A percentile compares a stretch with the other conserved stretches of the same genome.
Conservation (phyloP, 2,329 filamentous ascomycete genomes). For the Cercospora brassicicola region DNA sequence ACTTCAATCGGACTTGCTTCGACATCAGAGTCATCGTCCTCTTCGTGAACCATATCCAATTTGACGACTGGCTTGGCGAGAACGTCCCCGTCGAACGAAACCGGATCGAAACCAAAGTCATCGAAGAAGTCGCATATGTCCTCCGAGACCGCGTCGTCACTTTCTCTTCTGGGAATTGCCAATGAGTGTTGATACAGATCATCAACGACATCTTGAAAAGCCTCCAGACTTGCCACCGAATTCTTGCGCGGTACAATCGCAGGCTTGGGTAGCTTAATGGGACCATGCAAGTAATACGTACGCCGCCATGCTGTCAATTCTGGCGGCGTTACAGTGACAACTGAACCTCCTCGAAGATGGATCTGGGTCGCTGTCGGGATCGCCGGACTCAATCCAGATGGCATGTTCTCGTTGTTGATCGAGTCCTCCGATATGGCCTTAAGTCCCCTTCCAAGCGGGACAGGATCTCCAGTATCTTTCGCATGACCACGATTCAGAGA, state of each 20-base stretch:
- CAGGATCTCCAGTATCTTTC: neutral
- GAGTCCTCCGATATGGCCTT: constrained; percentile 29
- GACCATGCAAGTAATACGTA: constrained; percentile 45
- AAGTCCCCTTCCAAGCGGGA: constrained; percentile 5
- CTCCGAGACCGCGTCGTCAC: constrained; percentile 42
- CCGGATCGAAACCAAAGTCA: constrained; percentile 41
- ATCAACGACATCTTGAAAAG: constrained; percentile 41
- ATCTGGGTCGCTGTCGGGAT: constrained; percentile 35
- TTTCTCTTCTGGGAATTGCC: constrained; percentile 33
- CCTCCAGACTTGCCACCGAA: constrained; percentile 44
- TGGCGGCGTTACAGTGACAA: constrained; percentile 39
- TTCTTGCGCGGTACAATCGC: constrained; percentile 41
- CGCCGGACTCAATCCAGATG: constrained; percentile 24
- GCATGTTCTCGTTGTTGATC: constrained; percentile 25
- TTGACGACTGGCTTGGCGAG: constrained; percentile 19
- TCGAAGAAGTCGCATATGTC: constrained; percentile 47
- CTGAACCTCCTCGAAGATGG: constrained; percentile 38
- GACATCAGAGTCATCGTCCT: constrained; percentile 7
- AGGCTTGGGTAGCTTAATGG: constrained; percentile 43
- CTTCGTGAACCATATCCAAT: constrained; percentile 22
- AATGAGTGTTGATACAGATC: constrained; percentile 34
- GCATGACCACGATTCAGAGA: constrained; percentile 17
- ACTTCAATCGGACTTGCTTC: constrained; percentile 31
- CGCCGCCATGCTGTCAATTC: constrained; percentile 40
- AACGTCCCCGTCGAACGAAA: constrained; percentile 29